These are phyloP conservation scores for Neurospora pannonica DNA, from an alignment of 495 filamentous ascomycete species.

Conservation along the genomic window DNA sequence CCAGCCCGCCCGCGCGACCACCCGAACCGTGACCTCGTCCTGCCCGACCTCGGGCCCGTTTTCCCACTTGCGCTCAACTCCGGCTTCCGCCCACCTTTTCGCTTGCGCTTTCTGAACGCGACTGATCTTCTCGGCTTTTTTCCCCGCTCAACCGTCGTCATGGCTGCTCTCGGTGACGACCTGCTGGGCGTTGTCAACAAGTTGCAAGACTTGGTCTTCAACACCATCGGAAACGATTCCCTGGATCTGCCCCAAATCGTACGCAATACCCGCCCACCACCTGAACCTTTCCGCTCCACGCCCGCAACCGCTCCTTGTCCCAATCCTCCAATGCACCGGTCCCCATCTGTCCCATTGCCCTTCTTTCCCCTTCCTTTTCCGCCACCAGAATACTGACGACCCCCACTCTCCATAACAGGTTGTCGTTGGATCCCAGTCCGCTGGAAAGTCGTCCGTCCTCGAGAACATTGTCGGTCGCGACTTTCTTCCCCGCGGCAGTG, in stretches of 20 bases:
- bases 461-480: constrained; percentile 98
- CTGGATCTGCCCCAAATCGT: constrained; percentile 97
- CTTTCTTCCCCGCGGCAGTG: constrained; percentile 91
- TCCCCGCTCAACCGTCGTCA: constrained; percentile 17
- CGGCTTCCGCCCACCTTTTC: background rate
- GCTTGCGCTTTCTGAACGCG: background rate
- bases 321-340: background rate
- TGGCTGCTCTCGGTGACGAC: constrained; percentile 76
- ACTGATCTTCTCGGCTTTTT: background rate
- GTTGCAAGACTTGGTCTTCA: constrained; percentile 96
- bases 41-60: background rate
- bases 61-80: background rate
- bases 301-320: background rate
- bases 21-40: background rate
- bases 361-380: background rate
- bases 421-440: constrained; percentile 96
- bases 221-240: constrained; percentile 98
- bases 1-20: background rate
- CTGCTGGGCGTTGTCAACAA: constrained; percentile 89
- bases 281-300: background rate
- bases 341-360: background rate
- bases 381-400: background rate
- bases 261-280: constrained; percentile 30
- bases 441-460: constrained; percentile 97
- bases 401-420: constrained; percentile 49